Evolutionary conservation across 164 flowering plant genomes (phyloP), one percentile per base, ranked within the genome.

Genomic region (Dillenia turbinata): DNA sequence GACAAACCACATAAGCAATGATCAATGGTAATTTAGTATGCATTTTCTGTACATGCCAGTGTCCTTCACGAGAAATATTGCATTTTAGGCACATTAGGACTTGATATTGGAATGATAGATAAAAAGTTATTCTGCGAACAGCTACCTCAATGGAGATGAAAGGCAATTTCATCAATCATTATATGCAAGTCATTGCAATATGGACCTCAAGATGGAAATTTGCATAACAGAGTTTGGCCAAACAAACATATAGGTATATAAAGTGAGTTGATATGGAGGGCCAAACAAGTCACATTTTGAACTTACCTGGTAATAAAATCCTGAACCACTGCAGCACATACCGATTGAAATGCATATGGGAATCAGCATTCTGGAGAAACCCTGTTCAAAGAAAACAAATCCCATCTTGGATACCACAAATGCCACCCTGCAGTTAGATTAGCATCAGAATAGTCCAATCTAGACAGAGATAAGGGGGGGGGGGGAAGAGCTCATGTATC

Each of bases 381-480:
- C 97, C 62, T 91, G 99, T 78, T 91, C 96, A 68, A 85, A 64
- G 69, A 94, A 84, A 47, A 94, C 67, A 79, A 94, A 94, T 61
- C 97, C 99, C 88, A 94, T 83, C 83, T 91, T 94, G 64, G 99
- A 94, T 74, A 94, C 73, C 10, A 90, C 97, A 55, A 97, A 85
- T 50, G 98, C 88, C 86, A 94, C 82, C 84, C 99, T 94, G 88
- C 82, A 79, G 54, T 49, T 16, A 52, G 33, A 66, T 56, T 67
- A 56, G 12, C 52, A 22, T 56, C 5, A 33, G 40, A 33, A 33
- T 33, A 5, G 40, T 33, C 40, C 40, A 33, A 4, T 33, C 40
- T 33, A 33, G 40, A 33, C 7, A 33, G 7, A 33, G 7, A 33
- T 4, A 7, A 12, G 26, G 9, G 9, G 57, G 22, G 13, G 48